Base-by-base conservation (phyloP, 139 green algal species). In the Spirogloea muscicola region DNA sequence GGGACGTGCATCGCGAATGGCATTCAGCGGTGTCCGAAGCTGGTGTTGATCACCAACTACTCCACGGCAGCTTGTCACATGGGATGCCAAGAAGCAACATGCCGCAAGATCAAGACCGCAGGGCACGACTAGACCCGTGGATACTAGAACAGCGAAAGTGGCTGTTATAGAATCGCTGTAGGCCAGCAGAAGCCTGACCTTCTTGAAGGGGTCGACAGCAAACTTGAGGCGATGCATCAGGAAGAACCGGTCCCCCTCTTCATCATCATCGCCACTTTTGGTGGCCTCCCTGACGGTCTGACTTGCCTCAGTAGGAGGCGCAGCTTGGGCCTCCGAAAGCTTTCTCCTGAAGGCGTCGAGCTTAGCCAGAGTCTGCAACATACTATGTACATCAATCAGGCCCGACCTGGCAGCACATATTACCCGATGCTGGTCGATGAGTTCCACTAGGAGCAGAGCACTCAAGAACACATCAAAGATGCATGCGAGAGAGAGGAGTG, bases 181-280 rank as follows among this genome's bases (percentile, higher is more conserved):
- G n/a, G n/a, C n/a, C n/a, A n/a, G n/a, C n/a, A n/a, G n/a, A n/a
- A n/a, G n/a, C n/a, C n/a, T n/a, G n/a, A n/a, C n/a, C n/a, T n/a
- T n/a, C 58, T 67, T 67, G 9, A 5, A 49, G 5, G 16, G n/a
- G 33, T 31, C 58, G 25, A 16, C 58, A 31, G 58, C 25, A 46
- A 67, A 67, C 58, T 67, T 67, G 33, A 67, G 58, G 6, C 6
- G 7, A 34, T 67, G 58, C 33, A 27, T 21, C 33, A 18, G 10
- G 31, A 31, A 67, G 9, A n/a, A 16, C n/a, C 31, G 16, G 36
- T 67, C 58, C 16, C 16, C 36, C 58, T 67, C 58, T n/a, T 67
- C 58, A 7, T 67, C 58, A 46, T 46, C 58, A 6, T 4, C 25
- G 9, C 51, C 51, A 5, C 13, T 25, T 25, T n/a, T n/a, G n/a